Conservation (phyloP, 805 yeast genomes). For the Isabelozyma gotoi region DNA sequence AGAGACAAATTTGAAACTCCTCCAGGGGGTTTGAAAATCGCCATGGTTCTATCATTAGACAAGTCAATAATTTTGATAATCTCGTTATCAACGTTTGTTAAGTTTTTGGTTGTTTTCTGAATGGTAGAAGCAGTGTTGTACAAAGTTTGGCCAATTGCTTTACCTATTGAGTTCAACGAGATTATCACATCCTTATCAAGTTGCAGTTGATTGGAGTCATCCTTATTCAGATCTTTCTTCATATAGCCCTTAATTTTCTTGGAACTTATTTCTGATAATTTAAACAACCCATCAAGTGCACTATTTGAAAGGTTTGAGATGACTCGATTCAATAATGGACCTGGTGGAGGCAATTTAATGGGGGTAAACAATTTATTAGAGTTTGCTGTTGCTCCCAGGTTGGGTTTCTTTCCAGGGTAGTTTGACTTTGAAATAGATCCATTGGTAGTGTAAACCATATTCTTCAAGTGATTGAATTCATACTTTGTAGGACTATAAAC, state of each 20-base stretch:
- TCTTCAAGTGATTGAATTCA: slow-evolving; percentile 31
- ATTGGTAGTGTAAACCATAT: slow-evolving; percentile 3
- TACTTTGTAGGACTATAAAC: slow-evolving; percentile 43
- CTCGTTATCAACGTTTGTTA: slow-evolving; percentile 32
- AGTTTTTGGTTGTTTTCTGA: slow-evolving; percentile 17
- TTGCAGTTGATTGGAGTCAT: slow-evolving; percentile 2
- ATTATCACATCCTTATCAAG: slow-evolving; percentile 17
- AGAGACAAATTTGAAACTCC: slow-evolving; percentile 61
- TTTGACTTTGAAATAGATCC: background rate
- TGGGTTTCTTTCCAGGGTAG: background rate
- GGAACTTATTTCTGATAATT: slow-evolving; percentile 49
- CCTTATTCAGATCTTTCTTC: slow-evolving; percentile 13
- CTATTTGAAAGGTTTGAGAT: slow-evolving; percentile 49
- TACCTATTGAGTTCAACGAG: slow-evolving; percentile 29
- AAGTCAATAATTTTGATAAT: slow-evolving; percentile 50
- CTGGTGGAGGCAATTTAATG: slow-evolving; percentile 45
- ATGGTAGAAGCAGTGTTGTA: slow-evolving; percentile 33
- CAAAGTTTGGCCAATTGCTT: slow-evolving; percentile 29
- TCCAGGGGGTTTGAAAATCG: slow-evolving; percentile 55
- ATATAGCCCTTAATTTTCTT: slow-evolving; percentile 42
- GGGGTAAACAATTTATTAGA: slow-evolving; percentile 34
- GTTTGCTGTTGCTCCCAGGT: background rate
- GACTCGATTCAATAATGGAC: slow-evolving; percentile 48
- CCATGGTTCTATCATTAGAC: slow-evolving; percentile 33
- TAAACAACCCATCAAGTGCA: slow-evolving; percentile 52